phyloP scores from a whole-genome alignment of 2,329 filamentous ascomycete genomes.

The Exophiala phaeomuriformis region DNA sequence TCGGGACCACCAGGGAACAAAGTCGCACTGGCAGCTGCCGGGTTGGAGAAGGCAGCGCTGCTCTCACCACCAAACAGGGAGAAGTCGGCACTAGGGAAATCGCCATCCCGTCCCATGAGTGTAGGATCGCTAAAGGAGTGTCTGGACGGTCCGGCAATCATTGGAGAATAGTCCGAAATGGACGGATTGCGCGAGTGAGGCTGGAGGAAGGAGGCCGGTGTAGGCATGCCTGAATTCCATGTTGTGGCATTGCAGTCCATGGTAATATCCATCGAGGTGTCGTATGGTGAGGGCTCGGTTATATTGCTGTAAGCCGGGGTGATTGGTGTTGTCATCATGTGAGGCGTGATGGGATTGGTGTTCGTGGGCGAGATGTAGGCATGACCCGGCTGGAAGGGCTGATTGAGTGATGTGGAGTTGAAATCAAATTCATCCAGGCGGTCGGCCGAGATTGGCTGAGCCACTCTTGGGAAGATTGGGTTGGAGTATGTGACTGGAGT shows the following conservation, averaged over 20 bases:
- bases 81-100: constrained; percentile 23
- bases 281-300: constrained; percentile 24
- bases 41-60: constrained; percentile 24
- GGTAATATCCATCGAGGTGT: constrained; percentile 15
- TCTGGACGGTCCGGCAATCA: constrained; percentile 20
- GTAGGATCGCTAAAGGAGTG: constrained; percentile 16
- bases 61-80: constrained; percentile 21
- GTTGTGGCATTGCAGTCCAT: constrained; percentile 18
- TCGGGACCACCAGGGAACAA: constrained; percentile 24
- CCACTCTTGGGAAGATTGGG: constrained; percentile 22
- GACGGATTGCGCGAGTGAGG: constrained; percentile 26
- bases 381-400: constrained; percentile 14
- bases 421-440: constrained; percentile 20
- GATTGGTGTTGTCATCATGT: constrained; percentile 24
- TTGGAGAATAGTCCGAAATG: constrained; percentile 23
- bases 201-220: constrained; percentile 23
- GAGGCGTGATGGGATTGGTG: constrained; percentile 15
- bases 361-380: constrained; percentile 18
- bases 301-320: constrained; percentile 27
- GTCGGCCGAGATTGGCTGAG: constrained; percentile 11
- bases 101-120: constrained; percentile 13
- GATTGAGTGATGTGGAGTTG: constrained; percentile 12
- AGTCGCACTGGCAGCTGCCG: constrained; percentile 22
- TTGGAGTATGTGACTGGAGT: constrained; percentile 20
- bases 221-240: constrained; percentile 22